Conservation (phyloP, 2,329 filamentous ascomycete species). For the Helotiales sp. region DNA sequence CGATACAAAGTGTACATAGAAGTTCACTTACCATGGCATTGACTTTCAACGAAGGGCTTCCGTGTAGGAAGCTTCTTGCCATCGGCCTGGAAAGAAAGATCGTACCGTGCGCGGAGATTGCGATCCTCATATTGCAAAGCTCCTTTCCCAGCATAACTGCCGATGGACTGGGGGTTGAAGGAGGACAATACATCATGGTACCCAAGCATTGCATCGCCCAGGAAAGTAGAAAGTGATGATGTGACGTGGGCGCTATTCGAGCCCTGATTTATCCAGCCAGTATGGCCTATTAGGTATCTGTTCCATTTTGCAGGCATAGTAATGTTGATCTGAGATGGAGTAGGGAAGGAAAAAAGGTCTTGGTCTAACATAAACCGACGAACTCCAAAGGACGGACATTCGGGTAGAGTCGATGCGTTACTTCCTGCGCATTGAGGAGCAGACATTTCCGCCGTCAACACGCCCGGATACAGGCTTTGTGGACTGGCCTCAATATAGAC, state of each 20-base stretch:
- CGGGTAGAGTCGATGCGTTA: constrained; percentile 10
- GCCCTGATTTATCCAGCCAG: background rate
- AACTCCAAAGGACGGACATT: constrained; percentile 15
- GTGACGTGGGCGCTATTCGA: background rate
- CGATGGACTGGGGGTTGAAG: background rate
- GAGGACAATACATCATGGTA: background rate
- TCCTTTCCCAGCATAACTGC: background rate
- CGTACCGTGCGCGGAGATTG: constrained; percentile 5
- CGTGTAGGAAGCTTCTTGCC: background rate
- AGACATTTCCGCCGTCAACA: background rate
- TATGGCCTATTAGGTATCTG: background rate
- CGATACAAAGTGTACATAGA: background rate
- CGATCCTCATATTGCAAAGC: background rate
- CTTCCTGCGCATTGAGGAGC: background rate
- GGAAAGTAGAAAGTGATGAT: background rate
- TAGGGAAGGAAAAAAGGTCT: background rate
- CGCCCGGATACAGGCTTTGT: background rate
- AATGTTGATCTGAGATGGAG: background rate
- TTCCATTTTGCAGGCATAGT: background rate
- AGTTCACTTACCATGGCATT: constrained; percentile 10
- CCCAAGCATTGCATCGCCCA: background rate
- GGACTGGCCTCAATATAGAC: constrained; percentile 12
- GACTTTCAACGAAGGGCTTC: constrained; percentile 13
- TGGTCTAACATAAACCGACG: background rate
- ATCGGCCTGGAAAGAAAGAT: constrained; percentile 2